Conservation (phyloP, 768 basidiomycete genomes). For the Pholiota microspora region DNA sequence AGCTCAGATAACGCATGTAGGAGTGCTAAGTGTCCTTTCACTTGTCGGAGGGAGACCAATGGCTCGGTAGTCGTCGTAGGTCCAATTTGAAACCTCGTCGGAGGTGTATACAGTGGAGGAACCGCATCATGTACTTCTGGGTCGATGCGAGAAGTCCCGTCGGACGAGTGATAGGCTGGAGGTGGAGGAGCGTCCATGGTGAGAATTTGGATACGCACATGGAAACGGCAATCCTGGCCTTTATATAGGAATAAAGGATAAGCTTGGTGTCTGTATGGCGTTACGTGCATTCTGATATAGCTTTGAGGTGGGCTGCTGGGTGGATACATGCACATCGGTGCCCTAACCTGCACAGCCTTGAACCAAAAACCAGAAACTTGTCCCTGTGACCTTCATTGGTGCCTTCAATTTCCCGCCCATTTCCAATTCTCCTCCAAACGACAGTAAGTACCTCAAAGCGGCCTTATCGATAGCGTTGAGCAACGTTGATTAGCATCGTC, state of each 20-base stretch:
- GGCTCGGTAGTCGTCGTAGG: conserved; percentile 18
- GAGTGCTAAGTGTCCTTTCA: conserved; percentile 33
- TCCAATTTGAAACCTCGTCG: conserved; percentile 29
- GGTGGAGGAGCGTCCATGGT: conserved; percentile 8
- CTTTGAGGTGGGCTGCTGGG: no score
- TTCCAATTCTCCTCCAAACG: no score
- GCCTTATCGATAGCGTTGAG: no score
- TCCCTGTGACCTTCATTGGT: not conserved
- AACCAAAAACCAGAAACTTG: no score
- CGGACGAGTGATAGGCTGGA: conserved; percentile 6
- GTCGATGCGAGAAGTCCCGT: not conserved
- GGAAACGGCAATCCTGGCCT: not conserved
- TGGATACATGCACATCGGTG: no score
- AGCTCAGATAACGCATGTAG: conserved; percentile 31
- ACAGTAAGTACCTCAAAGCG: no score
- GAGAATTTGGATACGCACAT: not conserved
- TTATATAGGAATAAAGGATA: no score
- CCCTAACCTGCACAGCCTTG: no score
- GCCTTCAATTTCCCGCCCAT: no score
- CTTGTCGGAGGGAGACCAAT: conserved; percentile 26
- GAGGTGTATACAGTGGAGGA: conserved; percentile 28
- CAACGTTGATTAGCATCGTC: no score
- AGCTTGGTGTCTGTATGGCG: no score
- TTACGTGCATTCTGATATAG: not conserved
- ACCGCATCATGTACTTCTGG: not conserved